A percentile compares a stretch with the other conserved stretches of the same genome.
Conservation (phyloP, 768 basidiomycete species). For the Termitomyces sp. region DNA sequence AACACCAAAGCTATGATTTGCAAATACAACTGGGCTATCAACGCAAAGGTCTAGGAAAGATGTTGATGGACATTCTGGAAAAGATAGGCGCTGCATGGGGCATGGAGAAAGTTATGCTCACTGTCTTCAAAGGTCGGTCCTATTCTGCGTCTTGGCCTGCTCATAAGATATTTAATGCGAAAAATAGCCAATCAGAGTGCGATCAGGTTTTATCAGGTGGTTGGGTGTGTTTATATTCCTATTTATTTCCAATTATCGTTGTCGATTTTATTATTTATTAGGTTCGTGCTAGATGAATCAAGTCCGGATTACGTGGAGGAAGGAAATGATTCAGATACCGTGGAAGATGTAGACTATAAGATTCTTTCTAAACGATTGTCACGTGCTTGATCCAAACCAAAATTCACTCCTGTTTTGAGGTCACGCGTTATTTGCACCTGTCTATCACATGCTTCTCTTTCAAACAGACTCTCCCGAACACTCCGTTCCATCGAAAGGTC, state of each 20-base stretch:
- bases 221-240: constrained; percentile 39
- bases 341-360: constrained; percentile 35
- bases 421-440: constrained; percentile 12
- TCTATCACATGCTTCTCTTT: constrained; percentile 10
- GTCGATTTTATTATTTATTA: constrained; percentile 24
- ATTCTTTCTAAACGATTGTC: constrained; percentile 33
- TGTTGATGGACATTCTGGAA: constrained; percentile 43
- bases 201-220: constrained; percentile 43
- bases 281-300: constrained; percentile 47
- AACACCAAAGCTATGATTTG: constrained; percentile 61
- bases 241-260: background rate
- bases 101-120: constrained; percentile 73
- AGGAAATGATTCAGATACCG: constrained; percentile 23
- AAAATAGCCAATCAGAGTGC: constrained; percentile 40
- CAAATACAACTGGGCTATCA: constrained; percentile 46
- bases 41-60: constrained; percentile 54
- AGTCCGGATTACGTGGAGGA: constrained; percentile 40
- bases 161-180: constrained; percentile 4
- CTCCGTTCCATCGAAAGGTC: background rate
- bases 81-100: constrained; percentile 43
- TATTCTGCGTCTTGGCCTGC: background rate
- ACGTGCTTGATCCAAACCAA: background rate
- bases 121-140: constrained; percentile 69
- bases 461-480: constrained; percentile 8
- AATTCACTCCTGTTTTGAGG: background rate